A percentile compares a stretch with the other conserved stretches of the same genome.
phyloP scores from a whole-genome alignment of 179 eudicot species.

The Camellia oleifera region DNA sequence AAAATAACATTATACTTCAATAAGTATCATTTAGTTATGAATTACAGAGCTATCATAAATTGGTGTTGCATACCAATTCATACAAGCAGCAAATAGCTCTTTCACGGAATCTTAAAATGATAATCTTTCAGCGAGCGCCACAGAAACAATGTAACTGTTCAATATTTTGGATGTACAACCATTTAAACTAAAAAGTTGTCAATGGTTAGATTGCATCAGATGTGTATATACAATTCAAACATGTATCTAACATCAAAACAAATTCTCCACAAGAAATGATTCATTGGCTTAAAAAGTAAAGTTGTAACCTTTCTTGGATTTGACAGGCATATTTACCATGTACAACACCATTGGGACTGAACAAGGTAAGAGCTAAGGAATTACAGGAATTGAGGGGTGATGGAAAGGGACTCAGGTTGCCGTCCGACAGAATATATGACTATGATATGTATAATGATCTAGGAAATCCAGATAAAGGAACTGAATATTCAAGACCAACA shows the following conservation, averaged over 20 bases:
- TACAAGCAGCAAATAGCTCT: too few species aligned
- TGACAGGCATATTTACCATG: constrained; percentile 69
- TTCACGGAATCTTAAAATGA: too few species aligned
- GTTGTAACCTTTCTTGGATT: not conserved
- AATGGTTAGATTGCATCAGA: too few species aligned
- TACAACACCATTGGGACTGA: constrained; percentile 72
- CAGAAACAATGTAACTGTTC: too few species aligned
- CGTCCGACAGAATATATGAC: constrained; percentile 62
- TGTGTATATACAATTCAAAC: too few species aligned
- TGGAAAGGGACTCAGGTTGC: constrained; percentile 56
- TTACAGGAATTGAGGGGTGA: constrained; percentile 67
- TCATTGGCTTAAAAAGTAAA: not conserved
- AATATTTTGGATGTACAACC: too few species aligned
- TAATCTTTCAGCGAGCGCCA: too few species aligned
- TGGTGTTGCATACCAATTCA: too few species aligned
- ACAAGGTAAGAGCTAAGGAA: constrained; percentile 61
- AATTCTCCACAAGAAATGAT: not conserved
- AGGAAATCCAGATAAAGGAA: constrained; percentile 63
- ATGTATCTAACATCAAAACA: not conserved
- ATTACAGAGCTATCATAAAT: too few species aligned
- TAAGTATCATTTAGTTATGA: too few species aligned
- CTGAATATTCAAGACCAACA: constrained; percentile 47
- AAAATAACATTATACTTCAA: too few species aligned
- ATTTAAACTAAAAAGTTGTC: too few species aligned
- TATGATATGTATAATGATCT: constrained; percentile 30